Evolutionary conservation across 2,329 filamentous ascomycete genomes (phyloP), one percentile per base, ranked within the genome.

Genomic region (Pseudocercospora vitis): DNA sequence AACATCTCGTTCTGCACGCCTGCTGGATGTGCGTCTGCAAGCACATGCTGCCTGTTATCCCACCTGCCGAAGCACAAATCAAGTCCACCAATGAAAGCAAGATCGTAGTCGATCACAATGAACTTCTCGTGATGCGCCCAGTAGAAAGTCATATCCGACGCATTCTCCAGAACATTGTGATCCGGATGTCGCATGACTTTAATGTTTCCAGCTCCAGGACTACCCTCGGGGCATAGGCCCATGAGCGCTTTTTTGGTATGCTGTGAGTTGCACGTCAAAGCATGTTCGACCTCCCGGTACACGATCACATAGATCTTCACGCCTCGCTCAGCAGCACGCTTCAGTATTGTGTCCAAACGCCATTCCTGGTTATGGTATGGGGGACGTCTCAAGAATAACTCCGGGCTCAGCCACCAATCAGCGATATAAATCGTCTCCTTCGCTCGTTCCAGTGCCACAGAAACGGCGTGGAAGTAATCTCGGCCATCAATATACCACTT

Each of bases 71-170:
- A 99, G 71, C 94, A 99, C 26, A 97, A 77, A 73, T 99, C 94
- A 4, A 99, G 78, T 0, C 94, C 94, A 48, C 94, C 94, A 54
- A 97, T 92, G 67, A 97, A 97, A 11, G 91, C 94, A 63, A 92
- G 74, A 12, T 85, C 81, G 67, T 95, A 95, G 73, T 97, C 94
- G 49, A 97, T 88, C 14, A 99, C 88, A 50, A 97, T 88, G 68
- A 96, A 95, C 70, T 99, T 99, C 66, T 99, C 94, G 69, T 99
- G 94, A 69, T 99, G 94, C 0, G 94, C 94, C 84, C 92, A 97
- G 75, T 96, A 96, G 67, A 96, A 90, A 0, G 91, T 96, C 89
- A 96, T 95, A 64, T 97, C 92, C 24, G 88, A 88, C 2, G 87
- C 88, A 65, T 96, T 96, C 65, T 96, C 91, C 47, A 97, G 84